These are phyloP conservation scores for Prunus yedoensis DNA, from an alignment of 331 rosid genomes.

Conservation along the genomic window DNA sequence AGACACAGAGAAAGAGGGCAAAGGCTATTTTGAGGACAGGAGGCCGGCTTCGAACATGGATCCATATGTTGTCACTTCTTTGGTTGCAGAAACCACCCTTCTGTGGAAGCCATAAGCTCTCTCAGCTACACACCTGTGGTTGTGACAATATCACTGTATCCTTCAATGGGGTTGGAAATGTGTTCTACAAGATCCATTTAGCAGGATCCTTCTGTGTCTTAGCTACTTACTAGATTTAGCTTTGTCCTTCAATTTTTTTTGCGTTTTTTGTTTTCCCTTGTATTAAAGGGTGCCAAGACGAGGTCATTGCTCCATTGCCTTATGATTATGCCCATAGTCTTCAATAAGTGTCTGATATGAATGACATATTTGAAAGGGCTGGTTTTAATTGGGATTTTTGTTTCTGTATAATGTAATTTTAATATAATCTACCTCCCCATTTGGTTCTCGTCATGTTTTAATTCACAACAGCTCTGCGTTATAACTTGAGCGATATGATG, in stretches of 20 bases:
- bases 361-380: slow-evolving; percentile 24
- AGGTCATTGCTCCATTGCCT: slow-evolving; percentile 20
- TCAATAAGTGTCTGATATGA: slow-evolving; percentile 33
- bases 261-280: not conserved
- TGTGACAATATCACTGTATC: not conserved
- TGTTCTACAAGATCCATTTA: slow-evolving; percentile 1
- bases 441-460: not conserved
- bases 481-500: no score
- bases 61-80: slow-evolving; percentile 85
- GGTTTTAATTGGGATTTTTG: not conserved
- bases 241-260: not conserved
- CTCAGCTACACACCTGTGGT: not conserved
- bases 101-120: slow-evolving; percentile 67
- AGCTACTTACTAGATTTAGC: slow-evolving; percentile 8
- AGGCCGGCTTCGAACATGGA: slow-evolving; percentile 98
- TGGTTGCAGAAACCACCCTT: slow-evolving; percentile 88
- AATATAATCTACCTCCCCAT: not conserved
- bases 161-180: not conserved
- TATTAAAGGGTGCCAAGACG: slow-evolving; percentile 6
- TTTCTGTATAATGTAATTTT: not conserved
- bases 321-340: not conserved
- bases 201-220: slow-evolving; percentile 5
- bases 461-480: no score
- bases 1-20: slow-evolving; percentile 86
- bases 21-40: slow-evolving; percentile 89